Percentiles rank a stretch among this genome's conserved stretches.
These are phyloP conservation scores for Cladosporium sp. DNA, from an alignment of 2,329 filamentous ascomycete species.

Conservation along the genomic window DNA sequence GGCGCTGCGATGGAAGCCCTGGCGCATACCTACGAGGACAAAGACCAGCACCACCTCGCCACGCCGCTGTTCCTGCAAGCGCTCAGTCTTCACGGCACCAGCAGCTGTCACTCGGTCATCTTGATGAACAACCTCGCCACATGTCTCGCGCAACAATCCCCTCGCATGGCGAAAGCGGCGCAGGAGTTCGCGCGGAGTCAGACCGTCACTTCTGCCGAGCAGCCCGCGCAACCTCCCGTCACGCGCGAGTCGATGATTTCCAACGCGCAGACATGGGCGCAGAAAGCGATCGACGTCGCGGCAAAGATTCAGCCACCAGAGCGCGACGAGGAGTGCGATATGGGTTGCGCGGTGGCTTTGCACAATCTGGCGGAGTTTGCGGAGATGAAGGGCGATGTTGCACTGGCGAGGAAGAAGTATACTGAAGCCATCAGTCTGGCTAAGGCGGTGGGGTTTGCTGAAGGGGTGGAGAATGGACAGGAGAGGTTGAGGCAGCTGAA, in stretches of 20 bases:
- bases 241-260: conserved; percentile 57
- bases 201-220: conserved; percentile 31
- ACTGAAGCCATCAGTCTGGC: conserved; percentile 61
- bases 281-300: conserved; percentile 68
- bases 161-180: conserved; percentile 29
- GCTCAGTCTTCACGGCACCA: conserved; percentile 60
- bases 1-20: conserved; percentile 76
- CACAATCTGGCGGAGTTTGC: conserved; percentile 84
- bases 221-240: conserved; percentile 44
- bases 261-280: conserved; percentile 72
- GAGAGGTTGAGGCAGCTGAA: conserved; percentile 37
- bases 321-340: conserved; percentile 74
- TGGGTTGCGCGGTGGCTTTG: conserved; percentile 77
- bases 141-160: conserved; percentile 64
- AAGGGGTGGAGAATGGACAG: conserved; percentile 41
- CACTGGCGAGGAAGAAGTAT: conserved; percentile 65
- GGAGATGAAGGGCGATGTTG: conserved; percentile 63
- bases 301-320: conserved; percentile 61
- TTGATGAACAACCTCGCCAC: conserved; percentile 83
- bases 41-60: conserved; percentile 73
- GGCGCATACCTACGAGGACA: conserved; percentile 69
- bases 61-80: conserved; percentile 85
- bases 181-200: conserved; percentile 29
- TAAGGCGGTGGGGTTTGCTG: conserved; percentile 44
- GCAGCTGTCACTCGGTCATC: conserved; percentile 72